Percentiles rank a stretch among this genome's conserved stretches.
Evolutionary conservation across 78 protist genomes (phyloP).

Genomic region (Isochrysis galbana): DNA sequence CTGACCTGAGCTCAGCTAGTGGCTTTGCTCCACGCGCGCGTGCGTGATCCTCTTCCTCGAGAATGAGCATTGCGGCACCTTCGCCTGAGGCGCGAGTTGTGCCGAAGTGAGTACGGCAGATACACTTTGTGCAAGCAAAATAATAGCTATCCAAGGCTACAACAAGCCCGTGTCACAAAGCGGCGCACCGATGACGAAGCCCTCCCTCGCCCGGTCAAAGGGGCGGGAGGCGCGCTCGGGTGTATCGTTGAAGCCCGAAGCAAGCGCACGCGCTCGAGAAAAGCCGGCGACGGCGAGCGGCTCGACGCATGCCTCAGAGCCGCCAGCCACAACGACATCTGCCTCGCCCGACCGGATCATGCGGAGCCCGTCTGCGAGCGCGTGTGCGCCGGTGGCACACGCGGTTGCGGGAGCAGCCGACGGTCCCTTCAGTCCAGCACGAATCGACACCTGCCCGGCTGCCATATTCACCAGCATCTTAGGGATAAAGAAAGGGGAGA

Average conservation of each 20-base stretch:
- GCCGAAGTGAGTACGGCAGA: too few species aligned
- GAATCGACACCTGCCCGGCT: conserved; percentile 64
- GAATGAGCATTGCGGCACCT: conserved; percentile 84
- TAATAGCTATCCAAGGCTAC: not conserved
- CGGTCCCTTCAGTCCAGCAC: not conserved
- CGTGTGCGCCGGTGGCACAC: conserved; percentile 94
- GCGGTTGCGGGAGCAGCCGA: conserved; percentile 66
- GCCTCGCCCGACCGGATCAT: conserved; percentile 78
- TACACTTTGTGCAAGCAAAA: too few species aligned
- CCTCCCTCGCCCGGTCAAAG: conserved; percentile 35
- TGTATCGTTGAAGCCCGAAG: conserved; percentile 69
- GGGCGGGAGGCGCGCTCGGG: conserved; percentile 57
- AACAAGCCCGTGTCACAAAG: conserved; percentile 46
- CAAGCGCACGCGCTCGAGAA: conserved; percentile 59
- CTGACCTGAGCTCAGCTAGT: conserved; percentile 73
- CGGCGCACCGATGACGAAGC: conserved; percentile 96
- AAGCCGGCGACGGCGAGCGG: conserved; percentile 88
- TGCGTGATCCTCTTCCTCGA: conserved; percentile 47
- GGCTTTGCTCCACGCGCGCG: conserved; percentile 58
- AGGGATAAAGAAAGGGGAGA: conserved; percentile 89
- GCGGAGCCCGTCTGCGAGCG: conserved; percentile 80
- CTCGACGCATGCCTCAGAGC: conserved; percentile 81
- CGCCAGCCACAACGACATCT: conserved; percentile 90
- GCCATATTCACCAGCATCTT: conserved; percentile 85
- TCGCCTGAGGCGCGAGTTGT: too few species aligned